Evolutionary conservation across 352 stramenopile species (phyloP).

Genomic region (Phytophthora cajani): DNA sequence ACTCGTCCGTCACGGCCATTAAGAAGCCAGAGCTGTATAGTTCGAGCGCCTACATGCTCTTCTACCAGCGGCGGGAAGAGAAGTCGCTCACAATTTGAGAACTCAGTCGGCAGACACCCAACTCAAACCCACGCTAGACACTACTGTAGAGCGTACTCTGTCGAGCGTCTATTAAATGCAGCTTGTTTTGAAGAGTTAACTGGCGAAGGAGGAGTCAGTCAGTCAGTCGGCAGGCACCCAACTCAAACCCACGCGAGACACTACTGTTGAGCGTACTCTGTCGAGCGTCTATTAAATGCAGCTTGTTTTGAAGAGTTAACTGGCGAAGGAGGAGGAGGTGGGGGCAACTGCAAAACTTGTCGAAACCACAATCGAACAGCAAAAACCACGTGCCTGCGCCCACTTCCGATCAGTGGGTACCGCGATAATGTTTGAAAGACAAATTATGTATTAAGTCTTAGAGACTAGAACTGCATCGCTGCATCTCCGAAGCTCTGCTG

Average conservation of each 20-base stretch:
- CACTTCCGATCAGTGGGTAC: too few relatives aligned
- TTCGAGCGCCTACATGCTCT: conserved; percentile 82
- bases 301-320: conserved; percentile 10
- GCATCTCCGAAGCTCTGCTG: too few relatives aligned
- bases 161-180: conserved; percentile 19
- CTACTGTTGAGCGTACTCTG: neutral
- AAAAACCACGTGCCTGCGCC: too few relatives aligned
- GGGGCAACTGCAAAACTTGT: neutral
- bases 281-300: conserved; percentile 19
- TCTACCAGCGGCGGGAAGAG: conserved; percentile 69
- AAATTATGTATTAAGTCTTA: too few relatives aligned
- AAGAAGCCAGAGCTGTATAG: conserved; percentile 72
- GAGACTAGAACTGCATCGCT: too few relatives aligned
- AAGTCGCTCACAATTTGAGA: conserved; percentile 69
- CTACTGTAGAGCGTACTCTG: conserved; percentile 1
- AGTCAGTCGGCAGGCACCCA: too few relatives aligned
- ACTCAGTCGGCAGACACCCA: neutral
- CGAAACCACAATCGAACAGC: conserved; percentile 11
- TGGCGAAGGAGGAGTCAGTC: neutral
- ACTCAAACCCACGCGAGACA: neutral
- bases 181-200: conserved; percentile 10
- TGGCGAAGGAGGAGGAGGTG: neutral
- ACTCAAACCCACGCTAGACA: neutral
- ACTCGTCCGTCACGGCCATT: conserved; percentile 67
- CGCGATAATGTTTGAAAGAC: too few relatives aligned